Evolutionary conservation across 345 rosid genomes (phyloP).

Genomic region (Firmiana major): DNA sequence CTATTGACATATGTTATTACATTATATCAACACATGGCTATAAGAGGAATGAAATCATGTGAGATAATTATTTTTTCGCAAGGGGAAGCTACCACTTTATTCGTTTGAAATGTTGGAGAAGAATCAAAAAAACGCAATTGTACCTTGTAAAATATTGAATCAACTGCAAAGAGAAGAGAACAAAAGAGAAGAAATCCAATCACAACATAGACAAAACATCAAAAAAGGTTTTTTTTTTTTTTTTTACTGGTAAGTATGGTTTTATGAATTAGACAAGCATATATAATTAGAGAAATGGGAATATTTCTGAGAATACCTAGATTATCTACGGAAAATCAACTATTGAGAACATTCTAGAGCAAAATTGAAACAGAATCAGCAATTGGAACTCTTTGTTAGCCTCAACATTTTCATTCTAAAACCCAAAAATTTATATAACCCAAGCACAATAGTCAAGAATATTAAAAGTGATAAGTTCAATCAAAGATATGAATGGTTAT

Average conservation of each 20-base stretch:
- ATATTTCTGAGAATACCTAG: neutral
- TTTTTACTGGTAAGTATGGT: neutral
- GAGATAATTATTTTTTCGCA: neutral
- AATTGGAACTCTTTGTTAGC: neutral
- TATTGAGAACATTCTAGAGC: neutral
- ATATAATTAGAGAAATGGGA: slow-evolving; percentile 15
- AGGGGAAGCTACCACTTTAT: neutral
- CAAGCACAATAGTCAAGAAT: slow-evolving; percentile 1
- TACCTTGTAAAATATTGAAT: slow-evolving; percentile 71
- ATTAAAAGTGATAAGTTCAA: neutral
- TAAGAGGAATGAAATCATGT: too few relatives aligned
- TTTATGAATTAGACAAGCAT: neutral
- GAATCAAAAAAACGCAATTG: slow-evolving; percentile 17
- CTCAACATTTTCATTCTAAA: neutral
- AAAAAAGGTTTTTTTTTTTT: neutral
- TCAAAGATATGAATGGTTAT: neutral
- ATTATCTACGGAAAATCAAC: neutral
- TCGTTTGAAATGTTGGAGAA: slow-evolving; percentile 1
- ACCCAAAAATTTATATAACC: neutral
- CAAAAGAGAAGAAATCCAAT: slow-evolving; percentile 17
- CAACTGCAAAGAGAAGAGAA: slow-evolving; percentile 53
- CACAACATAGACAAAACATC: neutral
- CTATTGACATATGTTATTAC: too few relatives aligned
- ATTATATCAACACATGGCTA: neutral
- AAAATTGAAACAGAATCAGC: neutral